phyloP scores from a whole-genome alignment of 139 green algal species.

The Coccomyxa sp. region DNA sequence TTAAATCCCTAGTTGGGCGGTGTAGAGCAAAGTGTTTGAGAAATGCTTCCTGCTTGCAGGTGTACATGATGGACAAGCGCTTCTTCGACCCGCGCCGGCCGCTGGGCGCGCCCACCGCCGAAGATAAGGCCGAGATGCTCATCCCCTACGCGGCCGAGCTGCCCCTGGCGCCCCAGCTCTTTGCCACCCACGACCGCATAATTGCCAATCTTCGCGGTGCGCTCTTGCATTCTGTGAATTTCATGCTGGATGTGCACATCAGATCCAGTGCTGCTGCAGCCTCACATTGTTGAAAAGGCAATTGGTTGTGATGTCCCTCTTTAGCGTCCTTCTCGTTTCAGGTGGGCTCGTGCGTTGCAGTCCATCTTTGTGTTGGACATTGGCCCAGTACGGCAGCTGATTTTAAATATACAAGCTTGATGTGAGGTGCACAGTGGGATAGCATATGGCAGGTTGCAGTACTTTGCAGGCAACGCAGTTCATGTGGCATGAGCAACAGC shows the following conservation, averaged over 20 bases:
- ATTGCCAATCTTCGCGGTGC: slow-evolving; percentile 28
- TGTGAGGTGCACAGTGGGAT: too few species aligned
- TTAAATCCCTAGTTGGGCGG: too few species aligned
- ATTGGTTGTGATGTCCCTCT: too few species aligned
- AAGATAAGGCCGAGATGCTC: slow-evolving; percentile 81
- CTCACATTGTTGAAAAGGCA: neutral
- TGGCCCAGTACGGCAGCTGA: too few species aligned
- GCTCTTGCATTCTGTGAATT: neutral
- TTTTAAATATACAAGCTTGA: too few species aligned
- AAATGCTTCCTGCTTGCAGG: slow-evolving; percentile 32
- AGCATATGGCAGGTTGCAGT: too few species aligned
- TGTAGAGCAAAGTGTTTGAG: neutral
- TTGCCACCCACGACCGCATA: slow-evolving; percentile 52
- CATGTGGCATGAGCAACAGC: too few species aligned
- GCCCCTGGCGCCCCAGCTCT: slow-evolving; percentile 38
- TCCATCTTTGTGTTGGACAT: too few species aligned
- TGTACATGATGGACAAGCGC: slow-evolving; percentile 85
- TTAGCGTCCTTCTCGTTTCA: too few species aligned
- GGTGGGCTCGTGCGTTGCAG: too few species aligned
- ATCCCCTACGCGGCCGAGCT: slow-evolving; percentile 77
- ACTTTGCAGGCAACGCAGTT: too few species aligned
- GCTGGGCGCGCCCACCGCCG: slow-evolving; percentile 35
- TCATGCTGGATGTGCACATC: neutral
- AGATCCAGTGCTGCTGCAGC: neutral
- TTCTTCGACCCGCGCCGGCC: slow-evolving; percentile 85